Evolutionary conservation across 495 filamentous ascomycete genomes (phyloP).

Genomic region (Penicillium canariense): DNA sequence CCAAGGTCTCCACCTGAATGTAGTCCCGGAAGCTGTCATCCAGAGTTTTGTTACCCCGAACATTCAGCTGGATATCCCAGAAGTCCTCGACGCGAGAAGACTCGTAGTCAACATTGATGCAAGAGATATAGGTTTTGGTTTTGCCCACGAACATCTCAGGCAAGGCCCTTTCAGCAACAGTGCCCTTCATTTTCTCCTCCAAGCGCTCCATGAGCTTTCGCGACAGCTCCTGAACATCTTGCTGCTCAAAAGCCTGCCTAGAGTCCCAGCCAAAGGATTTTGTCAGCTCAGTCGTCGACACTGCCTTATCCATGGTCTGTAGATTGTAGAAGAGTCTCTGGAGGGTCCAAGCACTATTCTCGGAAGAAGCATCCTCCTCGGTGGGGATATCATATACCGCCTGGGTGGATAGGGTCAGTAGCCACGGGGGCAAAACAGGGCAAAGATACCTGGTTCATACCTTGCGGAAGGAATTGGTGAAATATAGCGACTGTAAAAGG

Average conservation of each 20-base stretch:
- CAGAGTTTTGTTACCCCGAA: constrained; percentile 86
- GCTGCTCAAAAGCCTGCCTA: constrained; percentile 96
- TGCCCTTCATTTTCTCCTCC: constrained; percentile 97
- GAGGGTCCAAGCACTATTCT: constrained; percentile 89
- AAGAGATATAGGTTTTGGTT: constrained; percentile 97
- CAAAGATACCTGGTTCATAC: constrained; percentile 44
- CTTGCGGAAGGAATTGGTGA: constrained; percentile 96
- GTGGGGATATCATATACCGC: constrained; percentile 97
- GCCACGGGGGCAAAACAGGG: constrained; percentile 3
- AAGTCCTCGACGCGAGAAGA: constrained; percentile 94
- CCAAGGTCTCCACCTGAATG: constrained; percentile 91
- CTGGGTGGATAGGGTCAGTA: constrained; percentile 39
- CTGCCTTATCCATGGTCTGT: constrained; percentile 76
- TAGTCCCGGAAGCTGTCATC: constrained; percentile 96
- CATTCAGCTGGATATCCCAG: constrained; percentile 98
- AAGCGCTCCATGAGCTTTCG: constrained; percentile 95
- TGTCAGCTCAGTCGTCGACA: constrained; percentile 89
- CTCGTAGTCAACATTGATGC: constrained; percentile 97
- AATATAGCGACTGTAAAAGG: constrained; percentile 91
- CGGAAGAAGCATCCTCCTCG: constrained; percentile 69
- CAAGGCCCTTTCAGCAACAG: constrained; percentile 86
- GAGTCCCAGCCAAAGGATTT: constrained; percentile 98
- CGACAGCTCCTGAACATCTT: constrained; percentile 97
- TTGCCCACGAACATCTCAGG: constrained; percentile 91
- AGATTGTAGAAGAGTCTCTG: constrained; percentile 93